phyloP scores from a whole-genome alignment of 164 flowering plant species.

The Umbilicus rupestris region DNA sequence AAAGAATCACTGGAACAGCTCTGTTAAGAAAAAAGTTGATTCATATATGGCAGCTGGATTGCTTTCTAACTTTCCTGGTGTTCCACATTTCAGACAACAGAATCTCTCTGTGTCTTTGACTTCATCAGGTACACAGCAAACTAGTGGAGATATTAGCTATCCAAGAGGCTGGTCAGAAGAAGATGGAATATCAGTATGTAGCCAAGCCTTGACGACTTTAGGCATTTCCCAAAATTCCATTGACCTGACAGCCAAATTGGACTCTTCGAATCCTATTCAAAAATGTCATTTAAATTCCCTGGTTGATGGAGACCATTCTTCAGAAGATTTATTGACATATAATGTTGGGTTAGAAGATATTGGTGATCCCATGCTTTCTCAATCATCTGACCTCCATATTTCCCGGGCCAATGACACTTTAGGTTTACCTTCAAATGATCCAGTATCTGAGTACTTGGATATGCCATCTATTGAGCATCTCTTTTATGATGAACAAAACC shows the following conservation, averaged over 20 bases:
- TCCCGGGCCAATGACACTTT: neutral
- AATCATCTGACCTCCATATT: neutral
- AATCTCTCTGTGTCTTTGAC: conserved; percentile 41
- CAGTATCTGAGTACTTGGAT: neutral
- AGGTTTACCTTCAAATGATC: neutral
- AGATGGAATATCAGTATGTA: conserved; percentile 70
- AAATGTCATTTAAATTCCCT: neutral
- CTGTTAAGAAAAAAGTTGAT: conserved; percentile 87
- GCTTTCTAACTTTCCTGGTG: conserved; percentile 44
- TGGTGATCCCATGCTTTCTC: neutral
- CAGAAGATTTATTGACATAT: neutral
- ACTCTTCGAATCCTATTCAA: neutral
- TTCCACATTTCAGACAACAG: conserved; percentile 34
- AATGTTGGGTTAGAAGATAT: neutral
- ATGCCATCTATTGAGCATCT: conserved; percentile 5
- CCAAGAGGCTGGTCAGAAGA: conserved; percentile 31
- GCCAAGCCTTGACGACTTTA: conserved; percentile 50
- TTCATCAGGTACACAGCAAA: conserved; percentile 32
- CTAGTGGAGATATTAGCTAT: conserved; percentile 42
- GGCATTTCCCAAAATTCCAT: conserved; percentile 34
- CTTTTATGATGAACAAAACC: neutral
- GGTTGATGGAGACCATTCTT: conserved; percentile 12
- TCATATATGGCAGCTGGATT: conserved; percentile 76
- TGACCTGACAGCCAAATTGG: conserved; percentile 23
- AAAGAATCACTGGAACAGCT: conserved; percentile 98